Evolutionary conservation across 495 filamentous ascomycete genomes (phyloP), one percentile per base, ranked within the genome.

Genomic region (Pyrenula aspistea): DNA sequence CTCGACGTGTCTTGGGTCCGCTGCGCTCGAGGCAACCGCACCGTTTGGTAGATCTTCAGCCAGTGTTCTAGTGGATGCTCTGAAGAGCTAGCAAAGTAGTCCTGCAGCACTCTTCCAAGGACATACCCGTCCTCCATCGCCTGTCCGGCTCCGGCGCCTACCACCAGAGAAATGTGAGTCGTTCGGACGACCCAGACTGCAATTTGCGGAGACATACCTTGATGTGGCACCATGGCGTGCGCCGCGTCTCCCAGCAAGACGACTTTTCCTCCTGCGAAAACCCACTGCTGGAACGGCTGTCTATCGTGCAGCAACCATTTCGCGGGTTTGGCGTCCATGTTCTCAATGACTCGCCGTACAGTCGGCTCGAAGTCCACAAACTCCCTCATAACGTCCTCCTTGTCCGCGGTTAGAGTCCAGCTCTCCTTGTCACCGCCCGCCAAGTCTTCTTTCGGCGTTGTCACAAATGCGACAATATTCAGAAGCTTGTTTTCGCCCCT

Each of bases 41-140:
- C 69, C n/a, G 57, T 53, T 61, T 75, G 70, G 51, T 75, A 74
- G 1, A 75, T 42, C 8, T 42, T 4, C 31, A 42, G 31, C n/a
- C 15, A 61, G 12, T 59, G 47, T 55, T n/a, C n/a, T n/a, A n/a
- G 67, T 67, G 53, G 61, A 72, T n/a, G 49, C 10, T n/a, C 60
- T 51, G 19, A 71, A 57, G 23, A 59, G 36, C 49, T 50, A 8
- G 53, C 21, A 50, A 71, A 57, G 51, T 63, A 65, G 25, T 70
- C 69, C 10, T 58, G 48, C 2, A 75, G 22, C 0, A 65, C 64
- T 11, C 64, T 65, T 8, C 64, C 67, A 24, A 88, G 67, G 12
- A 86, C n/a, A 51, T 76, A 77, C 3, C 82, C 78, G 67, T 88
- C 85, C 61, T 88, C 85, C 25, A 88, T 79, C 1, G 82, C 81